These are phyloP conservation scores for Yarrowia sp. DNA, from an alignment of 805 yeast genomes.

Conservation along the genomic window DNA sequence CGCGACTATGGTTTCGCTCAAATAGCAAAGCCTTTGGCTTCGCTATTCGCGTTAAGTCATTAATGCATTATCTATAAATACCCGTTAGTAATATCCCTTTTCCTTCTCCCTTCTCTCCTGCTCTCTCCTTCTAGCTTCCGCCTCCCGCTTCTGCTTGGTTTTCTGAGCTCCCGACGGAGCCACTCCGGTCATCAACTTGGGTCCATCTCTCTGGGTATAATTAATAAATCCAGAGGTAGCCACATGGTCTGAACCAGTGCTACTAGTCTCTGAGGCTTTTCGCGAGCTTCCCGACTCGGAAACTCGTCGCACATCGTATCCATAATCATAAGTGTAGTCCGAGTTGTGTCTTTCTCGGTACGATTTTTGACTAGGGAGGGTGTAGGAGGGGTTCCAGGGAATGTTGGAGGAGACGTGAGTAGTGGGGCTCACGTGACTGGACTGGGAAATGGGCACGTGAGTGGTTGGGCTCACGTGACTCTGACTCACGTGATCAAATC, in stretches of 20 bases:
- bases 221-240: conserved; percentile 1
- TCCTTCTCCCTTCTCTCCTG: not conserved
- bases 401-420: not conserved
- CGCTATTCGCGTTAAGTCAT: too few relatives aligned
- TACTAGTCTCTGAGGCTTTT: not conserved
- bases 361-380: not conserved
- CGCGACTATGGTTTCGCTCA: too few relatives aligned
- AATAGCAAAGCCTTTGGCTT: too few relatives aligned
- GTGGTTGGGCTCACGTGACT: too few relatives aligned
- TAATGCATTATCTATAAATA: conserved; percentile 18
- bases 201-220: conserved; percentile 16
- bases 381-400: not conserved
- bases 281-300: not conserved
- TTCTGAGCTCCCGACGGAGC: conserved; percentile 17
- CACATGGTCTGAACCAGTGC: not conserved
- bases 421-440: not conserved
- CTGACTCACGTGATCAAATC: too few relatives aligned
- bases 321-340: not conserved
- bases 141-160: conserved; percentile 21
- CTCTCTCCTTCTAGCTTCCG: conserved; percentile 17
- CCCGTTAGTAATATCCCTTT: conserved; percentile 22
- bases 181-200: conserved; percentile 24
- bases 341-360: conserved; percentile 2
- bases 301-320: not conserved
- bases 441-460: not conserved